phyloP scores from a whole-genome alignment of 345 rosid genomes.

The Microthlaspi erraticum region DNA sequence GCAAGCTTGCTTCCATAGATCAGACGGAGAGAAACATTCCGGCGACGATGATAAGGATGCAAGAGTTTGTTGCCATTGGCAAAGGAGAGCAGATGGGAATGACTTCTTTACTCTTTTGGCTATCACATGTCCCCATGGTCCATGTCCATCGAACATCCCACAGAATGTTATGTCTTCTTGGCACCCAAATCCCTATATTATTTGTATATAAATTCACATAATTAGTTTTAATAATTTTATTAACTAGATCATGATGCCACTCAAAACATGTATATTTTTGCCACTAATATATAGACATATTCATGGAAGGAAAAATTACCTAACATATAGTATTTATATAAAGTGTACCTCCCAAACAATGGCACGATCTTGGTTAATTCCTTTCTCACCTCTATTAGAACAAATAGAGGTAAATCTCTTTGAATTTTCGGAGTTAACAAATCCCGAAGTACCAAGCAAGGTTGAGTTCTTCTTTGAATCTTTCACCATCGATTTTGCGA shows the following conservation, averaged over 20 bases:
- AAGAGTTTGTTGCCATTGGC: slow-evolving; percentile 76
- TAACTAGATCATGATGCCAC: slow-evolving; percentile 5
- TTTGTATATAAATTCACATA: neutral
- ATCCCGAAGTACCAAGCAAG: slow-evolving; percentile 63
- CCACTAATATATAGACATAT: slow-evolving; percentile 11
- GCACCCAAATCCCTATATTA: slow-evolving; percentile 74
- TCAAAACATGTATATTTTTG: neutral
- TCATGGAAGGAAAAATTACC: slow-evolving; percentile 25
- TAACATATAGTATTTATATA: slow-evolving; percentile 8
- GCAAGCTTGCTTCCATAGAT: slow-evolving; percentile 77
- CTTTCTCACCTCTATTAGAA: slow-evolving; percentile 84
- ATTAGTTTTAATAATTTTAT: neutral
- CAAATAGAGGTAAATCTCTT: slow-evolving; percentile 63
- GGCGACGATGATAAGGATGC: slow-evolving; percentile 49
- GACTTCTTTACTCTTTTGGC: slow-evolving; percentile 64
- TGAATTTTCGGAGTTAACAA: slow-evolving; percentile 54
- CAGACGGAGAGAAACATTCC: slow-evolving; percentile 50
- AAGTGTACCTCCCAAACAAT: slow-evolving; percentile 82
- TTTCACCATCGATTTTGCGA: slow-evolving; percentile 70
- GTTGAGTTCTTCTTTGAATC: slow-evolving; percentile 69
- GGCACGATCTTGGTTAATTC: slow-evolving; percentile 78
- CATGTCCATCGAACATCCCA: slow-evolving; percentile 96
- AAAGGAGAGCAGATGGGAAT: slow-evolving; percentile 66
- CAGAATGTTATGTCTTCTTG: slow-evolving; percentile 85
- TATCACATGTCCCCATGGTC: slow-evolving; percentile 88